These are phyloP conservation scores for Macrotyloma uniflorum DNA, from an alignment of 306 rosid species.

Conservation along the genomic window DNA sequence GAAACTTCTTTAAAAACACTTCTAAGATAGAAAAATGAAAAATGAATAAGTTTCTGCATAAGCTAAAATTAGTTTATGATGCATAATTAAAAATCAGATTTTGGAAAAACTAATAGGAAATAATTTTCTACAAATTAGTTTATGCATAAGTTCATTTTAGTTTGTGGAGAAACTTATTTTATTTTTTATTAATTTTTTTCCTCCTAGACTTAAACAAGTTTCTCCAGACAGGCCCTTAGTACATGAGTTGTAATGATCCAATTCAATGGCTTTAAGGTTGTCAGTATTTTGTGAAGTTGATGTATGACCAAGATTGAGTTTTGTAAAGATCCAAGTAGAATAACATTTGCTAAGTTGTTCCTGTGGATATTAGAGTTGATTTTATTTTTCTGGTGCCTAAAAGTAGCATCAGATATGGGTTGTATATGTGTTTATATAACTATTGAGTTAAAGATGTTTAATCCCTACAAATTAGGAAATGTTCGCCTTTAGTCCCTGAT, in stretches of 20 bases:
- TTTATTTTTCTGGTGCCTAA: neutral
- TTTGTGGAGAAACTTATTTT: too few species aligned
- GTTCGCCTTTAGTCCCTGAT: neutral
- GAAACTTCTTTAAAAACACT: too few species aligned
- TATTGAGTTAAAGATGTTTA: neutral
- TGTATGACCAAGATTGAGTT: slow-evolving; percentile 22
- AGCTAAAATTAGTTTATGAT: too few species aligned
- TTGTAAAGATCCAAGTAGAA: slow-evolving; percentile 20
- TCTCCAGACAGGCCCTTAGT: neutral
- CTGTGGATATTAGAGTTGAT: neutral
- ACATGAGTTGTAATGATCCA: slow-evolving; percentile 17
- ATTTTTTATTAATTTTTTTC: too few species aligned
- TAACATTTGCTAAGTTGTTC: neutral
- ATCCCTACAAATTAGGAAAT: neutral
- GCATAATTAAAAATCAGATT: too few species aligned
- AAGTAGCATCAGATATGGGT: slow-evolving; percentile 6
- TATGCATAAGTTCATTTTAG: too few species aligned
- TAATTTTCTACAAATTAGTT: too few species aligned
- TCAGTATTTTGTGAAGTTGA: slow-evolving; percentile 7
- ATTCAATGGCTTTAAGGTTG: neutral
- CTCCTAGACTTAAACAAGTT: too few species aligned
- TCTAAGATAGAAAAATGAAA: too few species aligned
- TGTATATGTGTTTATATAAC: slow-evolving; percentile 5
- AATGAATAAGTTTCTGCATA: too few species aligned
- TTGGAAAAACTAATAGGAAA: too few species aligned